phyloP scores from a whole-genome alignment of 1,284 basidiomycete species.

The Fomitopsis pinicola region DNA sequence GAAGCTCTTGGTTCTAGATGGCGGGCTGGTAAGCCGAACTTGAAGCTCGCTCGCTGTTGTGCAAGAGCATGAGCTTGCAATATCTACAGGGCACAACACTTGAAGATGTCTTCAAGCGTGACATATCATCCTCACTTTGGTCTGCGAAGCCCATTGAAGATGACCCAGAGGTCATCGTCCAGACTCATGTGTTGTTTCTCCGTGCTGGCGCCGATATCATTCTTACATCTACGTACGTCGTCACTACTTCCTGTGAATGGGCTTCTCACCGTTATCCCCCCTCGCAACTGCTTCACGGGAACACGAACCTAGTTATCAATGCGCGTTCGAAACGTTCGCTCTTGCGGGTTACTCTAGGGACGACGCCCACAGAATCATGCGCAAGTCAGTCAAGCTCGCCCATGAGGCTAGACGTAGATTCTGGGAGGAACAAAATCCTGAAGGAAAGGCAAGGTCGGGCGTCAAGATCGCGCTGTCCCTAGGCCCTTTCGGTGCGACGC shows the following conservation, averaged over 20 bases:
- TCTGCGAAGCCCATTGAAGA: slow-evolving; percentile 55
- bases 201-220: slow-evolving; percentile 58
- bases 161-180: slow-evolving; percentile 47
- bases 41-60: not conserved
- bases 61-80: not conserved
- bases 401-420: slow-evolving; percentile 38
- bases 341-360: slow-evolving; percentile 44
- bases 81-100: slow-evolving; percentile 58
- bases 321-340: slow-evolving; percentile 50
- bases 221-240: slow-evolving; percentile 51
- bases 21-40: slow-evolving; percentile 12
- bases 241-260: not conserved
- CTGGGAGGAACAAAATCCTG: slow-evolving; percentile 18
- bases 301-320: slow-evolving; percentile 52
- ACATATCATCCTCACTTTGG: slow-evolving; percentile 64
- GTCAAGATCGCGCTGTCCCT: slow-evolving; percentile 62
- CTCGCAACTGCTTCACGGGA: no score
- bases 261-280: not conserved
- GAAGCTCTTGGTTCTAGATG: slow-evolving; percentile 12
- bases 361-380: slow-evolving; percentile 48
- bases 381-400: slow-evolving; percentile 51
- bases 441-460: not conserved
- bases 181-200: slow-evolving; percentile 58
- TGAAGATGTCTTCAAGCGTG: slow-evolving; percentile 48
- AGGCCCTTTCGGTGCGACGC: slow-evolving; percentile 71